phyloP scores from a whole-genome alignment of 768 basidiomycete genomes.

The Butyriboletus loyo region DNA sequence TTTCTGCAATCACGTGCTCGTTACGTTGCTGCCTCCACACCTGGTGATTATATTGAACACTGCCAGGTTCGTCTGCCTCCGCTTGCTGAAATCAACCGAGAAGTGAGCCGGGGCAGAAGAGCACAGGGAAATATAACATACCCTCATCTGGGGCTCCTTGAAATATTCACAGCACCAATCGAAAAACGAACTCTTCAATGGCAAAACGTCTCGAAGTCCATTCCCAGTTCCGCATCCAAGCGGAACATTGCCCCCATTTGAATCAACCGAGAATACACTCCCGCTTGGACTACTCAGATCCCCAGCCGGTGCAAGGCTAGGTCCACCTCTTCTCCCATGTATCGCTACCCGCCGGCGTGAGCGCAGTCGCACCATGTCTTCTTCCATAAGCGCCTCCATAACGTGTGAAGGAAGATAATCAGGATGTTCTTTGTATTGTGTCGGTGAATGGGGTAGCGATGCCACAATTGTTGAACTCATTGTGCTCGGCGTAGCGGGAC shows the following conservation, averaged over 20 bases:
- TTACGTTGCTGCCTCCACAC: constrained; percentile 92
- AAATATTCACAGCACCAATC: constrained; percentile 98
- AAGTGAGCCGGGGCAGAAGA: constrained; percentile 7
- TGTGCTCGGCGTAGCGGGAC: constrained; percentile 43
- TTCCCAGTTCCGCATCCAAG: constrained; percentile 77
- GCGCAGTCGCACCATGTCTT: constrained; percentile 89
- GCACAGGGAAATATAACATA: constrained; percentile 35
- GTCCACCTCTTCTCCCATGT: constrained; percentile 43
- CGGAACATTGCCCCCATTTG: constrained; percentile 61
- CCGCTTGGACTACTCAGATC: constrained; percentile 65
- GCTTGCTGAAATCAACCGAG: constrained; percentile 58
- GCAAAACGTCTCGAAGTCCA: constrained; percentile 81
- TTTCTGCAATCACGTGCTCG: constrained; percentile 71
- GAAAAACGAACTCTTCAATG: constrained; percentile 87
- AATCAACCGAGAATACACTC: constrained; percentile 77
- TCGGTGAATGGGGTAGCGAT: constrained; percentile 33
- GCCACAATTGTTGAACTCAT: constrained; percentile 21
- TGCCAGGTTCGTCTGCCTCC: constrained; percentile 95
- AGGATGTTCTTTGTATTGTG: constrained; percentile 34
- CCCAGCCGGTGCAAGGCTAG: constrained; percentile 36
- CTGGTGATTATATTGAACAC: constrained; percentile 90
- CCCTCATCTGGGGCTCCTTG: constrained; percentile 98
- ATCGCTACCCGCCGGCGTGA: constrained; percentile 52
- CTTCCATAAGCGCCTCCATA: constrained; percentile 87
- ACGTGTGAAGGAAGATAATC: constrained; percentile 74